These are phyloP conservation scores for Phytophthora podocarpi DNA, from an alignment of 352 stramenopile genomes.

Conservation along the genomic window DNA sequence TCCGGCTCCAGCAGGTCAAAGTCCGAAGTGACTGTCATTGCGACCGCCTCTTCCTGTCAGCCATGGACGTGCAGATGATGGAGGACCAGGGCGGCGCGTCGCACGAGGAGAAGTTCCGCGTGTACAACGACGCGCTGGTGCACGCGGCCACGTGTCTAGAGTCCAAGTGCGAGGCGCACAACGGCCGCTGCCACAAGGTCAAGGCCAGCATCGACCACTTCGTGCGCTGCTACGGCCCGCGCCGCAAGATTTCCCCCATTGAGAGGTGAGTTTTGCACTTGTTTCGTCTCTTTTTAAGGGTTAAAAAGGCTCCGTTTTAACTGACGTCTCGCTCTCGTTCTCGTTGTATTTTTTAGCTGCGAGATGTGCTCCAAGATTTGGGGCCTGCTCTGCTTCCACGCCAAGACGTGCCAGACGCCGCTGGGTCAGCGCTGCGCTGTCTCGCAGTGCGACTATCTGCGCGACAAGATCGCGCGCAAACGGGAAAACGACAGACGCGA, in stretches of 20 bases:
- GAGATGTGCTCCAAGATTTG: conserved; percentile 87
- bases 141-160: conserved; percentile 69
- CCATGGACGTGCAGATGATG: conserved; percentile 66
- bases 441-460: conserved; percentile 86
- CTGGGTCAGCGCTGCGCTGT: conserved; percentile 69
- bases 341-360: conserved; percentile 66
- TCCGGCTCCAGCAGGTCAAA: too few relatives aligned
- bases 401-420: conserved; percentile 70
- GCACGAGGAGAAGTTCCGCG: conserved; percentile 85
- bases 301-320: too few relatives aligned
- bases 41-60: too few relatives aligned
- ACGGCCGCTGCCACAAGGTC: conserved; percentile 85
- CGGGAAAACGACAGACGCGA: conserved; percentile 61
- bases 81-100: conserved; percentile 33
- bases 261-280: conserved; percentile 55
- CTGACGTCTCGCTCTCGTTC: too few relatives aligned
- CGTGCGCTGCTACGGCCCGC: conserved; percentile 81
- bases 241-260: conserved; percentile 70
- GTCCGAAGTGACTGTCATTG: too few relatives aligned
- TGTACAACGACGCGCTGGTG: conserved; percentile 84
- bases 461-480: conserved; percentile 86
- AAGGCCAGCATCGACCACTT: conserved; percentile 91
- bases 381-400: conserved; percentile 87
- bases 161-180: conserved; percentile 60
- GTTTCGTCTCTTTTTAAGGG: neutral